A percentile compares a stretch with the other conserved stretches of the same genome.
phyloP scores from a whole-genome alignment of 2,329 filamentous ascomycete genomes.

The Hymenoscyphus scutula region DNA sequence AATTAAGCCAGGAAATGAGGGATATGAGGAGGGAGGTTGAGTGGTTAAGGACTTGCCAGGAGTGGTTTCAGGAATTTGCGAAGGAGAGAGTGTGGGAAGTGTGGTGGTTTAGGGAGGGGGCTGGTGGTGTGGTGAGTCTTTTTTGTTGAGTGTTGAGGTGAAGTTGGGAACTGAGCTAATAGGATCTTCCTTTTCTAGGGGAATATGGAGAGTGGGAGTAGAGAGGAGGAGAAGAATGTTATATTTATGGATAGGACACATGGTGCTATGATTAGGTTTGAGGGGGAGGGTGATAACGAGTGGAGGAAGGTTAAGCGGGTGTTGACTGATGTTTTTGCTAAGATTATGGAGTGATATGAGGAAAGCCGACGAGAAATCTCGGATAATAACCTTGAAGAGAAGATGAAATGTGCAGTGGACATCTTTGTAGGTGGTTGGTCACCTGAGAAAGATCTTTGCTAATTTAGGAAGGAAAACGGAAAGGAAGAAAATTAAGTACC shows the following conservation, averaged over 20 bases:
- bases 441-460: too few relatives aligned
- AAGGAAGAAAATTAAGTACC: too few relatives aligned
- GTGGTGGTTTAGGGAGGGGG: not conserved
- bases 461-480: too few relatives aligned
- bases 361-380: too few relatives aligned
- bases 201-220: not conserved
- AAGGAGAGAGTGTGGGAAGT: not conserved
- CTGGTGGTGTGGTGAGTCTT: too few relatives aligned
- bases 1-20: not conserved
- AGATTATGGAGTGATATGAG: too few relatives aligned
- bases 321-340: conserved; percentile 1
- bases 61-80: not conserved
- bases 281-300: conserved; percentile 3
- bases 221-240: not conserved
- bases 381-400: too few relatives aligned
- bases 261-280: conserved; percentile 9
- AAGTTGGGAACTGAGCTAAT: too few relatives aligned
- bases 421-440: too few relatives aligned
- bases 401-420: too few relatives aligned
- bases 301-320: conserved; percentile 6
- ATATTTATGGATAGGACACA: conserved; percentile 2
- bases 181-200: too few relatives aligned
- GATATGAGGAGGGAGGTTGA: not conserved
- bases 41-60: not conserved
- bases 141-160: too few relatives aligned